These are phyloP conservation scores for Leccinum pachyderme DNA, from an alignment of 1,284 basidiomycete species.

Conservation along the genomic window DNA sequence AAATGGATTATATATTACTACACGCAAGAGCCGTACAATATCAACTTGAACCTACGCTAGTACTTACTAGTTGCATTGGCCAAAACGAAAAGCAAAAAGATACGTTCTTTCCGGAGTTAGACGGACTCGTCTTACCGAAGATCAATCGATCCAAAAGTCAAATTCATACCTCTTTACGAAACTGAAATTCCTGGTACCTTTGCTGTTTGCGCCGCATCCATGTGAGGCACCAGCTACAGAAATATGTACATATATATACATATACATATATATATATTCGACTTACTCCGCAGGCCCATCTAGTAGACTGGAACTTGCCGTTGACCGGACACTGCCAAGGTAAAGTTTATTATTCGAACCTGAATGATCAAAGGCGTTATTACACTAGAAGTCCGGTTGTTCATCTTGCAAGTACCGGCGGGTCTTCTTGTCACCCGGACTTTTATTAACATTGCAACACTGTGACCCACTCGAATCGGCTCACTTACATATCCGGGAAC, in stretches of 20 bases:
- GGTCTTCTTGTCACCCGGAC: constrained; percentile 28
- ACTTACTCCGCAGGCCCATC: constrained; percentile 25
- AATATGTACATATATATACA: not conserved
- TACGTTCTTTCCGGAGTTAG: constrained; percentile 31
- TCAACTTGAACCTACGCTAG: constrained; percentile 4
- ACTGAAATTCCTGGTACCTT: constrained; percentile 31
- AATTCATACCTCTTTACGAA: constrained; percentile 34
- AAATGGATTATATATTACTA: constrained; percentile 12
- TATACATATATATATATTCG: constrained; percentile 12
- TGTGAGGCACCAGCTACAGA: constrained; percentile 3
- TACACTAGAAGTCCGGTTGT: constrained; percentile 27
- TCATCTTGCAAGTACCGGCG: constrained; percentile 28
- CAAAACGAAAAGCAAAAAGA: constrained; percentile 12
- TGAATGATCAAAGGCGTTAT: constrained; percentile 27
- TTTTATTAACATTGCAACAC: constrained; percentile 27
- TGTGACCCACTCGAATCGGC: constrained; percentile 25
- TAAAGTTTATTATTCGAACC: constrained; percentile 32
- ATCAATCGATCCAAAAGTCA: constrained; percentile 36
- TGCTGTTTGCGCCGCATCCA: constrained; percentile 13
- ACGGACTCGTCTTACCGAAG: constrained; percentile 33
- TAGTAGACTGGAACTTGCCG: constrained; percentile 25
- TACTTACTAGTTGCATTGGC: not conserved
- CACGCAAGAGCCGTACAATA: constrained; percentile 21
- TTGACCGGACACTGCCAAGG: constrained; percentile 27
- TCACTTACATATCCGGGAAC: constrained; percentile 28